phyloP scores from a whole-genome alignment of 495 filamentous ascomycete genomes.

The Cercophora newfieldiana region DNA sequence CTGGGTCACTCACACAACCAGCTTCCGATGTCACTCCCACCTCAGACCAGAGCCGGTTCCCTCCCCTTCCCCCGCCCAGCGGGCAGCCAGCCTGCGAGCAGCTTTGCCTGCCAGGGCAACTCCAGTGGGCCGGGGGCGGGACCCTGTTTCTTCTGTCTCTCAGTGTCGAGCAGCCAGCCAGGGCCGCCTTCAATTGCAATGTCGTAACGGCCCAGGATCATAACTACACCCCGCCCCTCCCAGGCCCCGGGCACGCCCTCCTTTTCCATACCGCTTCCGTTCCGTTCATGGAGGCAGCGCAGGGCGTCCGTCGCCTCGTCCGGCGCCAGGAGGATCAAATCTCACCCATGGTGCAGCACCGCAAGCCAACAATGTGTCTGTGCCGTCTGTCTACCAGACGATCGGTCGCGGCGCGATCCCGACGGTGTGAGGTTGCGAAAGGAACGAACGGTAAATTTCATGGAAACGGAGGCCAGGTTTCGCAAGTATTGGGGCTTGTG shows the following conservation, averaged over 20 bases:
- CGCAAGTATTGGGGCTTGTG: not conserved
- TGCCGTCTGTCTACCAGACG: not conserved
- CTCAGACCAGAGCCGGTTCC: not conserved
- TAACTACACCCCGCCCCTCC: not conserved
- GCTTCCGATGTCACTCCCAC: constrained; percentile 6
- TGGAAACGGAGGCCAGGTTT: not conserved
- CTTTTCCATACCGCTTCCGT: not conserved
- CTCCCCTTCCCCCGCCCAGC: not conserved
- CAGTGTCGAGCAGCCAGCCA: not conserved
- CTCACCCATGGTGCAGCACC: not conserved
- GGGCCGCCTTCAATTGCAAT: constrained; percentile 1
- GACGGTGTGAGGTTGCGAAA: not conserved
- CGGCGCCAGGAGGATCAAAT: not conserved
- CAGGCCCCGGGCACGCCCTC: not conserved
- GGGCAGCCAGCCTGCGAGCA: not conserved
- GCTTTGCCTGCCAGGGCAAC: not conserved
- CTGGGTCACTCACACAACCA: constrained; percentile 1
- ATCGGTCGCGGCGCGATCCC: not conserved
- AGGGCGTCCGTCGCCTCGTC: not conserved
- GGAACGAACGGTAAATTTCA: not conserved
- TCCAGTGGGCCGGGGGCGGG: not conserved
- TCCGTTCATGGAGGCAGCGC: not conserved
- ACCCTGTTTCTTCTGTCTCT: too few species aligned
- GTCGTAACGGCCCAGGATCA: not conserved
- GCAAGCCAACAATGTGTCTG: too few species aligned